Evolutionary conservation across 1,284 basidiomycete species (phyloP).

Genomic region (Ceratobasidium sp.): DNA sequence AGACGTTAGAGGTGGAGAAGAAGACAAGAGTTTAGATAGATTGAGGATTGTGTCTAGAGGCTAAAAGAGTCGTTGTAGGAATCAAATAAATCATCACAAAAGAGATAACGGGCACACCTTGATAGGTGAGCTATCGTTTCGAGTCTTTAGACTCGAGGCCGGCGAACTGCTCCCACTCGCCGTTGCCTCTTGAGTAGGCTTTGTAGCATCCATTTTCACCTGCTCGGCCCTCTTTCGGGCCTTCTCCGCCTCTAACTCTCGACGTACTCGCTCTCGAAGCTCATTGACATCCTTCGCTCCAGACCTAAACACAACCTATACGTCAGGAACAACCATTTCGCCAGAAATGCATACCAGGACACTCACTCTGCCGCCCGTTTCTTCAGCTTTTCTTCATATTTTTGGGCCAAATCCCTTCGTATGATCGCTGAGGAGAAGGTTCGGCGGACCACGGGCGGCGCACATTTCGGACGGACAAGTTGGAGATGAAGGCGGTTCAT

Average conservation of each 20-base stretch:
- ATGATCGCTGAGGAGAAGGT: background rate
- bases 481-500: constrained; percentile 36
- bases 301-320: constrained; percentile 54
- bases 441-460: background rate
- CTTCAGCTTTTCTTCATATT: constrained; percentile 58
- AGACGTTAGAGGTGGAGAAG: constrained; percentile 66
- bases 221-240: constrained; percentile 43
- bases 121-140: constrained; percentile 73
- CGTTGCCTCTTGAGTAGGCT: constrained; percentile 47
- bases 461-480: background rate
- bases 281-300: constrained; percentile 53
- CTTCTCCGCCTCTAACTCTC: constrained; percentile 48
- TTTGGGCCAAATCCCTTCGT: constrained; percentile 9
- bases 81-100: background rate
- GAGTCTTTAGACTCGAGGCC: constrained; percentile 46
- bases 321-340: too few relatives aligned
- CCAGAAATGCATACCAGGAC: too few relatives aligned
- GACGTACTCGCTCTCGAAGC: constrained; percentile 46
- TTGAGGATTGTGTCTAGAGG: constrained; percentile 83
- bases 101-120: constrained; percentile 56
- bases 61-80: constrained; percentile 53
- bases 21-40: constrained; percentile 69
- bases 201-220: constrained; percentile 44
- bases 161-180: constrained; percentile 41
- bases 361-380: constrained; percentile 58